Base-by-base conservation (phyloP, 345 rosid genomes). In the Bruguiera parviflora region DNA sequence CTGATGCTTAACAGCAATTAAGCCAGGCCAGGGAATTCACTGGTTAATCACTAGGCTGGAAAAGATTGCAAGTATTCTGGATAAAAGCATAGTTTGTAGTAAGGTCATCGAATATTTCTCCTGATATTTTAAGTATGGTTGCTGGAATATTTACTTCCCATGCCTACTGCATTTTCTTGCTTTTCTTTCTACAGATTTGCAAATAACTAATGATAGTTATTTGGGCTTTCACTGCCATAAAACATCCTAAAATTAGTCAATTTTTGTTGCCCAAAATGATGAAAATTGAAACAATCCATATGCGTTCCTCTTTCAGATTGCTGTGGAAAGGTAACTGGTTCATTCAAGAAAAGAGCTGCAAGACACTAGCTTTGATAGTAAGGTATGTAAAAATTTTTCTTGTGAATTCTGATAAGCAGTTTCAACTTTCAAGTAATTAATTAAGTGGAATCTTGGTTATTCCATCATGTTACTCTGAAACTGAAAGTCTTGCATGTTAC, bases 291-390 rank as follows among this genome's bases (percentile, higher is more conserved):
- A 68, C 53, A 28, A 65, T 58, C 56, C 53, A 49, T 37, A 31
- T 53, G 59, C 75, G 66, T 58, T 71, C 64, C 64, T 71, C 69
- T 77, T 80, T 75, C 94, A 95, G 99, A 77, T 83, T 95, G 87
- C 92, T 92, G 19, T 89, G 88, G 89, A 95, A 89, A 80, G 98
- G 94, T 61, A 95, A 92, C 69, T 95, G 96, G 96, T 95, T 87
- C 81, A 77, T 92, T 63, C 97, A 95, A 76, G 99, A 95, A 84
- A 92, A 87, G 81, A 90, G 99, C 81, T 95, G 97, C 82, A 90
- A 85, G 88, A 95, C 92, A 70, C 93, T 95, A 78, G 80, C 96
- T 49, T 73, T 82, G 80, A 86, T 90, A 0, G 81, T 95, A 78
- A 92, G 97, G 99, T 95, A 88, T 55, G 31, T 71, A 61, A 62